Conservation (phyloP, 2,329 filamentous ascomycete genomes). For the Pleoardoris graminearum region DNA sequence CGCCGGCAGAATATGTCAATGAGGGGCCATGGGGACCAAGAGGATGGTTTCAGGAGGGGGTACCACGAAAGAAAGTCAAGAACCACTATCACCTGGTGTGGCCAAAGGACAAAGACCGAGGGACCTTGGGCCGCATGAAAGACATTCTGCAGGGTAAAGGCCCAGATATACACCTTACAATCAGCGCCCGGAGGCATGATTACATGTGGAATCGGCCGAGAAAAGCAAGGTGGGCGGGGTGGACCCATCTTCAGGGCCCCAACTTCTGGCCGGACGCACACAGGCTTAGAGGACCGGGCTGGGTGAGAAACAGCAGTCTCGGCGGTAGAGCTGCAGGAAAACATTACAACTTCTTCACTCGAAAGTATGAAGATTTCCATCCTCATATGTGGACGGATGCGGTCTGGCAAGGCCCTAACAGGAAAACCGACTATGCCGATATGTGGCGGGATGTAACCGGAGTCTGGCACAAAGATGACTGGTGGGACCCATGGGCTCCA, state of each 20-base stretch:
- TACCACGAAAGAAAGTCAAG: constrained; percentile 30
- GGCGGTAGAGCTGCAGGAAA: not conserved
- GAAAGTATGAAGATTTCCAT: constrained; percentile 37
- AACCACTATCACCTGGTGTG: constrained; percentile 48
- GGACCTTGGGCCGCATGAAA: constrained; percentile 46
- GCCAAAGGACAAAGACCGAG: constrained; percentile 48
- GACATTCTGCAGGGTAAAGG: constrained; percentile 49
- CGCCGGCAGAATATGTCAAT: too few relatives aligned
- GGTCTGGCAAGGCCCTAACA: constrained; percentile 33
- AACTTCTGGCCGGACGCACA: constrained; percentile 18
- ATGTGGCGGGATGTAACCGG: constrained; percentile 32
- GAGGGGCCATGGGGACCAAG: too few relatives aligned
- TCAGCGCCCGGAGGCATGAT: constrained; percentile 43
- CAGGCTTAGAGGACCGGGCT: constrained; percentile 22
- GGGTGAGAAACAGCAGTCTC: constrained; percentile 6
- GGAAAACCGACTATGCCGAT: constrained; percentile 26
- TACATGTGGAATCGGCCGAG: constrained; percentile 45
- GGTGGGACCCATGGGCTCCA: not conserved
- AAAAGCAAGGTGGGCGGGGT: constrained; percentile 43
- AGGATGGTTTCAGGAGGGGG: too few relatives aligned
- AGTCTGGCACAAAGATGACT: constrained; percentile 29
- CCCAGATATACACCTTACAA: constrained; percentile 52
- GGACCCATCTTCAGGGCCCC: constrained; percentile 32
- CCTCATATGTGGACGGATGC: constrained; percentile 38
- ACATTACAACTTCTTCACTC: constrained; percentile 42